phyloP scores from a whole-genome alignment of 352 stramenopile genomes.

The Pythium oligandrum region DNA sequence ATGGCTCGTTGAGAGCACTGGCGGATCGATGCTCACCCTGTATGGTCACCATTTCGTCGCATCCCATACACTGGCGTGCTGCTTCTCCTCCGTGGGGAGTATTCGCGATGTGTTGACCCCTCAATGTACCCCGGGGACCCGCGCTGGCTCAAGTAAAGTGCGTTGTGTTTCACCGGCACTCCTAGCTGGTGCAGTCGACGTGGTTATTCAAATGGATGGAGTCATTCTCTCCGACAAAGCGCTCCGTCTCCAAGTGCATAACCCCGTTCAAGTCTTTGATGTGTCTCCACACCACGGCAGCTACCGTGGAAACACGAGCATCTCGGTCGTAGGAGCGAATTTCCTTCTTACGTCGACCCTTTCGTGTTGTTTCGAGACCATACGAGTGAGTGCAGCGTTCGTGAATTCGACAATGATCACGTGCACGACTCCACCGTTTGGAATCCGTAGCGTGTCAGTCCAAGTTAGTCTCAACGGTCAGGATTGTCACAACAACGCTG shows the following conservation, averaged over 20 bases:
- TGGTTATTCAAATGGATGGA: constrained; percentile 17
- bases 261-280: constrained; percentile 9
- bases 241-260: constrained; percentile 10
- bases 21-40: constrained; percentile 27
- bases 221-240: not conserved
- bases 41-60: constrained; percentile 41
- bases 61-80: constrained; percentile 40
- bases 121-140: constrained; percentile 9
- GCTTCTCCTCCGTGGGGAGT: constrained; percentile 22
- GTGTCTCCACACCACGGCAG: constrained; percentile 26
- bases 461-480: constrained; percentile 53
- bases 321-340: constrained; percentile 39
- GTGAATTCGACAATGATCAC: constrained; percentile 54
- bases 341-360: constrained; percentile 49
- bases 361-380: constrained; percentile 60
- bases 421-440: constrained; percentile 42
- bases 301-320: constrained; percentile 31
- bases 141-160: constrained; percentile 15
- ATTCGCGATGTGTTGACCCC: too few species aligned
- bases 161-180: constrained; percentile 21
- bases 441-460: constrained; percentile 18
- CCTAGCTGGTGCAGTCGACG: constrained; percentile 3
- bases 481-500: constrained; percentile 40
- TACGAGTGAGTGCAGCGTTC: constrained; percentile 48
- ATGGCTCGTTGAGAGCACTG: constrained; percentile 27